Conservation (phyloP, 2,329 filamentous ascomycete species). For the Saccharata proteae region DNA sequence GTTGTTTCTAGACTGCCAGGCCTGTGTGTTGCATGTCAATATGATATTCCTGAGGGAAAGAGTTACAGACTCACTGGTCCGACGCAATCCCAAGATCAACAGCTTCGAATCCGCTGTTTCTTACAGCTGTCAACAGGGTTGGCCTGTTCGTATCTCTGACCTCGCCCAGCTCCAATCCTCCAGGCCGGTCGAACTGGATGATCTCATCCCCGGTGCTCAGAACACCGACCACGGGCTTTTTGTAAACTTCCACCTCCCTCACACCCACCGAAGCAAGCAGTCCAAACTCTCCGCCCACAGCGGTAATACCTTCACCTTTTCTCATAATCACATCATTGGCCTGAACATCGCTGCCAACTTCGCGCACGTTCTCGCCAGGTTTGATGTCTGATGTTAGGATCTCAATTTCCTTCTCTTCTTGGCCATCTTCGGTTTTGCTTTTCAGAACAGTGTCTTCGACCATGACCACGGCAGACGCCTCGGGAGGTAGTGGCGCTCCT, state of each 20-base stretch:
- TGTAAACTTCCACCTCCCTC: slow-evolving; percentile 57
- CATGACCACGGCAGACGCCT: slow-evolving; percentile 88
- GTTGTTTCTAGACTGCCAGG: slow-evolving; percentile 62
- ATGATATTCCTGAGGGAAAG: background rate
- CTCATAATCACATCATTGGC: slow-evolving; percentile 57
- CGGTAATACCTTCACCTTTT: slow-evolving; percentile 71
- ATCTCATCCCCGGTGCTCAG: slow-evolving; percentile 94
- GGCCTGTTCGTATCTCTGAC: slow-evolving; percentile 90
- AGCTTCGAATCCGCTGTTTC: slow-evolving; percentile 62
- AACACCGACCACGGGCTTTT: slow-evolving; percentile 68
- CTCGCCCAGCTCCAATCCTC: slow-evolving; percentile 60
- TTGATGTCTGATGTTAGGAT: slow-evolving; percentile 68
- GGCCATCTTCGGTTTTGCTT: slow-evolving; percentile 62
- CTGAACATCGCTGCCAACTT: slow-evolving; percentile 78
- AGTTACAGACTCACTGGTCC: slow-evolving; percentile 46
- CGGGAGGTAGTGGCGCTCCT: slow-evolving; percentile 77
- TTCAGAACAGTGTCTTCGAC: slow-evolving; percentile 83
- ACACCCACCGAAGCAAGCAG: slow-evolving; percentile 77
- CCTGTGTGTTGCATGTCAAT: slow-evolving; percentile 20
- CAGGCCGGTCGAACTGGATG: slow-evolving; percentile 56
- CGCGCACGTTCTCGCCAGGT: slow-evolving; percentile 76
- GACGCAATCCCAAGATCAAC: slow-evolving; percentile 78
- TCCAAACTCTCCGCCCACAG: slow-evolving; percentile 82
- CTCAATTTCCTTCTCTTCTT: slow-evolving; percentile 78
- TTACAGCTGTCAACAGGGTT: slow-evolving; percentile 67